Percentiles rank a stretch among this genome's conserved stretches.
These are phyloP conservation scores for Backusella westeae DNA, from an alignment of 192 early-diverging fungal genomes.

Conservation along the genomic window DNA sequence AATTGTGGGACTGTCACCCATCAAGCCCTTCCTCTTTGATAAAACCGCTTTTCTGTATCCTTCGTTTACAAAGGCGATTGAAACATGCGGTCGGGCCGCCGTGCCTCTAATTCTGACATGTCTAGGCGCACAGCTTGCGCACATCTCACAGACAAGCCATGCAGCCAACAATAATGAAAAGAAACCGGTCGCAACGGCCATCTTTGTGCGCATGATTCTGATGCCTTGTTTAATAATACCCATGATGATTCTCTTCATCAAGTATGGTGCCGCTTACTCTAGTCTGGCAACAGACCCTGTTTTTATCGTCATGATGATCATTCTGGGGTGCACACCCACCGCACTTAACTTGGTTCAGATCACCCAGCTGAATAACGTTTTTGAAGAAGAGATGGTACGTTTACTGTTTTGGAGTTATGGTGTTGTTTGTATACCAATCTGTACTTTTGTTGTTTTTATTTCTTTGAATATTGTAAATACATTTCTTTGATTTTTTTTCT, in stretches of 20 bases:
- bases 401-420: slow-evolving; percentile 71
- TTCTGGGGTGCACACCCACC: slow-evolving; percentile 64
- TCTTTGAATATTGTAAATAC: slow-evolving; percentile 31
- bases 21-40: slow-evolving; percentile 65
- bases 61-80: slow-evolving; percentile 63
- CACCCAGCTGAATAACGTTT: slow-evolving; percentile 65
- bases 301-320: slow-evolving; percentile 61
- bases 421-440: slow-evolving; percentile 39
- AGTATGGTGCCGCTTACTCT: slow-evolving; percentile 25
- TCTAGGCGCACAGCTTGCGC: slow-evolving; percentile 65
- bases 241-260: slow-evolving; percentile 28
- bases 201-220: slow-evolving; percentile 36
- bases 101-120: slow-evolving; percentile 79
- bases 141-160: slow-evolving; percentile 16
- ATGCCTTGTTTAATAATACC: slow-evolving; percentile 43
- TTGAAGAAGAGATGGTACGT: slow-evolving; percentile 65
- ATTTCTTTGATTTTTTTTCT: neutral
- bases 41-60: slow-evolving; percentile 47
- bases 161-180: slow-evolving; percentile 13
- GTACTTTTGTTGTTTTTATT: slow-evolving; percentile 30
- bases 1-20: slow-evolving; percentile 59
- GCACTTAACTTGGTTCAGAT: slow-evolving; percentile 74
- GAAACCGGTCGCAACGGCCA: slow-evolving; percentile 34
- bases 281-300: slow-evolving; percentile 64
- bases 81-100: slow-evolving; percentile 70